Base-by-base conservation (phyloP, 2,329 filamentous ascomycete species). In the Alternaria consortialis region DNA sequence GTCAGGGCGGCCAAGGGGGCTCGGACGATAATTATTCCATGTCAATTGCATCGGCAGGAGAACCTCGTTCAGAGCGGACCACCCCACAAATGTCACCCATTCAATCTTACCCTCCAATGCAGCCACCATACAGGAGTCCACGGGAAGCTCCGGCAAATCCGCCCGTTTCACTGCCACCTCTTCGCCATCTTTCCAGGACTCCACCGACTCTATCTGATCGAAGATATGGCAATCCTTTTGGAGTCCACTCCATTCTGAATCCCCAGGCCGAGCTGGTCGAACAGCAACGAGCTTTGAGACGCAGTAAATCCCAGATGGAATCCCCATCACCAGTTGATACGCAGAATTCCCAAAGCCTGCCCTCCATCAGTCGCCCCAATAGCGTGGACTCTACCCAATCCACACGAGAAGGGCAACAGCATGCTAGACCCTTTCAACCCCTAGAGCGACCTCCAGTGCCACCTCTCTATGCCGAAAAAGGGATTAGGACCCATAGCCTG, bases 391-490 rank as follows among this genome's bases (percentile, higher is more conserved):
- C 74, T 3, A 71, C 65, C 0, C 69, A 72, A 36, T 77, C 74
- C 5, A 70, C 65, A 0, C 69, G 70, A 25, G 72, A 70, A 8
- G 74, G 75, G 1, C 63, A 63, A 12, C 59, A 64, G 11, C 58
- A 66, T n/a, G 64, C 56, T 15, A 70, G 70, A 56, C 69, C 56
- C 17, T 77, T 71, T 57, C 73, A 66, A 40, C 71, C 68, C 5
- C 71, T 71, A 31, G 66, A 68, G 39, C 68, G 67, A 29, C 71
- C 70, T 37, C 63, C 70, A 44, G 48, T 78, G 56, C 80, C 86
- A 64, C 83, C 84, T 34, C 83, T 87, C n/a, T 71, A 88, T 62
- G 88, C 85, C 11, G 86, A 88, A 1, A 82, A 84, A 64, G 88
- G 83, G 40, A 79, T 80, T 55, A 84, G 87, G 62, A 80, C 84